Evolutionary conservation across 495 filamentous ascomycete species (phyloP).

Genomic region (Pyronema omphalodes): DNA sequence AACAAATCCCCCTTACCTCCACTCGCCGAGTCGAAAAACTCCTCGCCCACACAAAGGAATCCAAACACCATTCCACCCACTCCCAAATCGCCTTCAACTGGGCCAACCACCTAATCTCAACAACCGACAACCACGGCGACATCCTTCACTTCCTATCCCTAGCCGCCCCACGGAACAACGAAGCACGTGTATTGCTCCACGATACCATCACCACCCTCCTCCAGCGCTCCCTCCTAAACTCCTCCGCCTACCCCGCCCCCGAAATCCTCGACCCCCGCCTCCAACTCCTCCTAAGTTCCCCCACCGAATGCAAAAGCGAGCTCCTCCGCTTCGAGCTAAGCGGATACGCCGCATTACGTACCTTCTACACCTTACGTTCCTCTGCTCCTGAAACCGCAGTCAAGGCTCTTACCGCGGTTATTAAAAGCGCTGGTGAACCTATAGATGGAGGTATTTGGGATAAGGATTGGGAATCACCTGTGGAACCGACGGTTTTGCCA

Average conservation of each 20-base stretch:
- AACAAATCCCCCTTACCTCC: constrained; percentile 13
- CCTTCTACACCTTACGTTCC: constrained; percentile 16
- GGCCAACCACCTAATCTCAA: constrained; percentile 14
- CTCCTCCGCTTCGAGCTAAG: constrained; percentile 23
- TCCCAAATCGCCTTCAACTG: constrained; percentile 17
- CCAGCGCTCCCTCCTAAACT: constrained; percentile 12
- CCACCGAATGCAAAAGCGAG: constrained; percentile 8
- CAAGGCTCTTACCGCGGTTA: constrained; percentile 17
- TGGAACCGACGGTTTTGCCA: constrained; percentile 17
- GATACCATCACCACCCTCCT: constrained; percentile 12
- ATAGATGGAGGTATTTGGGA: constrained; percentile 20
- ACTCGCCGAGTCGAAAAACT: constrained; percentile 19
- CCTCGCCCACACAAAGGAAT: constrained; percentile 15
- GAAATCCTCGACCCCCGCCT: constrained; percentile 11
- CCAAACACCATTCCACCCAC: constrained; percentile 11
- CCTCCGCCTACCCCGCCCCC: constrained; percentile 7
- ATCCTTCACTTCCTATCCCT: constrained; percentile 22
- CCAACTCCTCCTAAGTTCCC: constrained; percentile 13
- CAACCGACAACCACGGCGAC: constrained; percentile 15
- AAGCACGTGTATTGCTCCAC: constrained; percentile 10
- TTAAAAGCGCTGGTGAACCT: constrained; percentile 18
- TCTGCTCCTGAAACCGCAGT: constrained; percentile 2
- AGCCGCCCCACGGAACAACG: constrained; percentile 6
- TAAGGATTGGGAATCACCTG: constrained; percentile 16
- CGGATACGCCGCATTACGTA: constrained; percentile 20